Evolutionary conservation across 2,329 filamentous ascomycete species (phyloP).

Genomic region (Didymella keratinophila): DNA sequence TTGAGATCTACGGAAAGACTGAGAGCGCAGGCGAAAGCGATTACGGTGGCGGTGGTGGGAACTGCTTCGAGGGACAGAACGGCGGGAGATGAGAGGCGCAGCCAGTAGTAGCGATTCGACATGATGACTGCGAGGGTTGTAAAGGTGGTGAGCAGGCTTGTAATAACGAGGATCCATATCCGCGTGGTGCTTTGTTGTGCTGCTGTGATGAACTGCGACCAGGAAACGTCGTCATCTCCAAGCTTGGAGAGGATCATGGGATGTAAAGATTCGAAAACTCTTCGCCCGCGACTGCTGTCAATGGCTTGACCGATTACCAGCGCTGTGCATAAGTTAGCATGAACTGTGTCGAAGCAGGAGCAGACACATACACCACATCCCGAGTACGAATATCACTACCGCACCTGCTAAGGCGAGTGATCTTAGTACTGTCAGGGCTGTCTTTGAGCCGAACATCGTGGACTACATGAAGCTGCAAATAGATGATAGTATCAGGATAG

Average conservation of each 20-base stretch:
- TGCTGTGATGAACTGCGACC: slow-evolving; percentile 10
- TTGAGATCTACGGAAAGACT: slow-evolving; percentile 21
- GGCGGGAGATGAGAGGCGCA: slow-evolving; percentile 24
- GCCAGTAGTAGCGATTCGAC: slow-evolving; percentile 23
- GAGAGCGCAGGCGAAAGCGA: slow-evolving; percentile 27
- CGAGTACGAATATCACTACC: slow-evolving; percentile 25
- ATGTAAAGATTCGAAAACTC: neutral
- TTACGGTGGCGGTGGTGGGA: slow-evolving; percentile 21
- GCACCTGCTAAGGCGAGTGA: slow-evolving; percentile 27
- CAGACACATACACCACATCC: slow-evolving; percentile 30
- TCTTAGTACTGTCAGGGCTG: slow-evolving; percentile 25
- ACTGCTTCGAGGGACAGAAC: slow-evolving; percentile 28
- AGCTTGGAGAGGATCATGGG: neutral
- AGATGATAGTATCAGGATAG: neutral
- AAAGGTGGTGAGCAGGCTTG: slow-evolving; percentile 20
- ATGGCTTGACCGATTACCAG: slow-evolving; percentile 14
- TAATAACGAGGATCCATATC: neutral
- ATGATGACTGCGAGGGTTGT: slow-evolving; percentile 23
- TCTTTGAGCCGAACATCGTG: slow-evolving; percentile 1
- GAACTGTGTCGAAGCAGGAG: neutral
- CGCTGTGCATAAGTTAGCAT: slow-evolving; percentile 1
- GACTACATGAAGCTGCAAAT: neutral
- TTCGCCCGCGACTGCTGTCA: slow-evolving; percentile 8
- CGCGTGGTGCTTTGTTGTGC: slow-evolving; percentile 1
- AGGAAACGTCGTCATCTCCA: neutral